Evolutionary conservation across 2,329 filamentous ascomycete genomes (phyloP), one percentile per base, ranked within the genome.

Genomic region (Neofusicoccum sp.): DNA sequence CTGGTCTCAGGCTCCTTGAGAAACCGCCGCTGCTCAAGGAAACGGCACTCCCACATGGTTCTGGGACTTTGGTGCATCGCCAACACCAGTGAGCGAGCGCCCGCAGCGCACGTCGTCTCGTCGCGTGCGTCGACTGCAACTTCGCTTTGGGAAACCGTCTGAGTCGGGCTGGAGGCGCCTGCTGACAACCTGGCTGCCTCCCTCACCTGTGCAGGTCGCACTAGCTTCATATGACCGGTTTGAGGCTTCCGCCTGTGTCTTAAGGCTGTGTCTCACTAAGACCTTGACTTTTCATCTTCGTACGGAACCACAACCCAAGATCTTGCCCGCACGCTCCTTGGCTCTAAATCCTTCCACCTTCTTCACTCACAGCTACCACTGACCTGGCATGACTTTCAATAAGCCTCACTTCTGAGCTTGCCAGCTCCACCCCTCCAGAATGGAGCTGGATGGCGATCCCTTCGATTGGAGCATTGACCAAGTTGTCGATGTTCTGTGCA

Each of bases 391-490:
- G 36, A 14, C 3, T 31, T 24, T 11, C n/a, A 8, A 6, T 28
- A 31, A 12, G 26, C 26, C 28, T 12, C 5, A 8, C 11, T 33
- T 33, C 11, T 30, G 4, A 8, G 9, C n/a, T 40, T 31, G 12
- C 20, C n/a, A 6, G 6, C 36, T 41, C 3, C 14, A 30, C 26
- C 11, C 26, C 28, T 16, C 26, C 11, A 61, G n/a, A 9, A 56
- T 62, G 44, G 16, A 9, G 56, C 26, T 44, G 20, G 28, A 44
- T 62, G 56, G 75, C 60, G 90, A 96, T 74, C 91, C 91, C n/a
- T 89, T 87, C 72, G 69, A 82, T 58, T 96, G 91, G 91, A 82
- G 83, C 36, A 79, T 87, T 33, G 85, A 89, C 38, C 81, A 86
- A 36, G 84, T 96, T 9, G 82, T 89, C 8, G 71, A 79, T 14